Conservation (phyloP, 139 green algal genomes). For the Cymbomonas tetramitiformis region DNA sequence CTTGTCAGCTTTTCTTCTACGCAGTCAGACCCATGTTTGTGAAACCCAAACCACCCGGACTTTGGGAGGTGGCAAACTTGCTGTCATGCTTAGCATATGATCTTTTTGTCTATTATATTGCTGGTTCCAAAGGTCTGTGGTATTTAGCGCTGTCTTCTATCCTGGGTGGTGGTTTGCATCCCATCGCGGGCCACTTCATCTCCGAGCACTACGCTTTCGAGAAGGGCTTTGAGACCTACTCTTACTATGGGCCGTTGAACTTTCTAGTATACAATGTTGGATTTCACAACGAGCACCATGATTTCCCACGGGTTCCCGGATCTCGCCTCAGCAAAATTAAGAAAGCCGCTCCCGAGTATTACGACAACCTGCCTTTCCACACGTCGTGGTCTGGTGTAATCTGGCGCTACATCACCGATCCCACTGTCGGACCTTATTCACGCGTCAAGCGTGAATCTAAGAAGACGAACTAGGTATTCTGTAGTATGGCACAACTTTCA, state of each 20-base stretch:
- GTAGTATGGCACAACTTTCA: too few relatives aligned
- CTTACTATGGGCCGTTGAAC: constrained; percentile 60
- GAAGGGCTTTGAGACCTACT: constrained; percentile 48
- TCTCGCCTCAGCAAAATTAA: constrained; percentile 37
- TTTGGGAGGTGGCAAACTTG: constrained; percentile 37
- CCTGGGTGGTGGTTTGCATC: constrained; percentile 45
- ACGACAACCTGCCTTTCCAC: constrained; percentile 41
- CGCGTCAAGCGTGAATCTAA: background rate
- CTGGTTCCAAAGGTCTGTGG: constrained; percentile 17
- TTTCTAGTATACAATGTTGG: constrained; percentile 54
- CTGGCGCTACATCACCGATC: constrained; percentile 38
- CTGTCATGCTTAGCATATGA: constrained; percentile 33
- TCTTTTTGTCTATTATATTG: constrained; percentile 10
- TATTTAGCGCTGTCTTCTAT: constrained; percentile 41
- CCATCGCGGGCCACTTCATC: constrained; percentile 56
- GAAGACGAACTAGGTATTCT: too few relatives aligned
- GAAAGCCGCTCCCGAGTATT: constrained; percentile 53
- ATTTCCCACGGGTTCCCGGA: constrained; percentile 59
- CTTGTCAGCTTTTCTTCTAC: constrained; percentile 46
- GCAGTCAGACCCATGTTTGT: constrained; percentile 42
- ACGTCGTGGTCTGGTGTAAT: constrained; percentile 46
- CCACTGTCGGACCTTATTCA: background rate
- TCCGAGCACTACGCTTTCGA: constrained; percentile 59
- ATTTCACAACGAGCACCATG: constrained; percentile 68
- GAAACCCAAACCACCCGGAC: constrained; percentile 33